Base-by-base conservation (phyloP, 1,139 yeast species). In the Hyphopichia khmerensis region DNA sequence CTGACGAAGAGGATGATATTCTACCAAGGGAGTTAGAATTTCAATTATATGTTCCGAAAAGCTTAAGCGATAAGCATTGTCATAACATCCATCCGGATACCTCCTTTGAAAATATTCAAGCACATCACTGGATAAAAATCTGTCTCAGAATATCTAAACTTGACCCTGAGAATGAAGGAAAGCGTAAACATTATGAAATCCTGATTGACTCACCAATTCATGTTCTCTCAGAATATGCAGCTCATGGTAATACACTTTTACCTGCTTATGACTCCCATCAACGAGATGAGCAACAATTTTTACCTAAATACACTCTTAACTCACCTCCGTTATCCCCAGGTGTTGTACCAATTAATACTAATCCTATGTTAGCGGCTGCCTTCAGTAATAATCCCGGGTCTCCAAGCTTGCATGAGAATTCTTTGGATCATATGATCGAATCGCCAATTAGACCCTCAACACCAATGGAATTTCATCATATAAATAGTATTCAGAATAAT, bases 91-190 rank as follows among this genome's bases (percentile, higher is more conserved):
- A 87, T 55, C 95, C 96, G 1, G 93, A 91, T 61, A 87, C 96
- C 1, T 80, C 89, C 2, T 84, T 77, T 52, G 79, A 78, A 30
- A 81, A 82, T 52, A 87, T 93, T 49, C 88, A 88, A 62, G 76
- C 91, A 7, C 93, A 87, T 55, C 99, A 93, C 65, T 91, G 98
- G 97, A 81, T 93, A 53, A 93, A 91, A 62, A 78, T 93, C 13
- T 84, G 95, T 48, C 65, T 93, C 41, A 70, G 98, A 40, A 72
- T 93, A 24, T 87, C 96, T 13, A 80, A 78, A 50, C 60, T 72
- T 10, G 82, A 84, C 42, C 76, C 82, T 0, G 79, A 74, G 16
- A 76, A 77, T 41, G 72, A 77, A 1, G 70, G 69, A 38, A 84
- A 77, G 64, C 65, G 95, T 32, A 91, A 90, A 59, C 96, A 89